Base-by-base conservation (phyloP, 2,329 filamentous ascomycete species). In the Neoscytalidium dimidiatum region DNA sequence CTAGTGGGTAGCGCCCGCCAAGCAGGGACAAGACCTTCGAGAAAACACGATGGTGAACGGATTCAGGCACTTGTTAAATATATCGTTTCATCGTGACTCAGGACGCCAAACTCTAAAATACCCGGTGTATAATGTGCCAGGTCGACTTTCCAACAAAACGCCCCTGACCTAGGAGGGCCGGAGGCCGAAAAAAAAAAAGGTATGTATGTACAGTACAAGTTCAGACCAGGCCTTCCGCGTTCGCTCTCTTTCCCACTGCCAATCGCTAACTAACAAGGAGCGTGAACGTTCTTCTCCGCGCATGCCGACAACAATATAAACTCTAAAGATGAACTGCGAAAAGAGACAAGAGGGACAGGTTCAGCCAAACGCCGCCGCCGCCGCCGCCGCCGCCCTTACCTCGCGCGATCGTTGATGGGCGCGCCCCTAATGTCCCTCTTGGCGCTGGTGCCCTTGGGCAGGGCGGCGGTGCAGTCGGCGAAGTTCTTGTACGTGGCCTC, bases 401-500 rank as follows among this genome's bases (percentile, higher is more conserved):
- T 26, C n/a, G 52, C 51, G 43, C 62, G 62, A 17, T 49, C 62
- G 31, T 64, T 64, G 31, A 58, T 64, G 0, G 62, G 52, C 14
- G 33, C 33, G 19, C 35, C 19, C 7, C 62, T 23, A 21, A 64
- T 43, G 23, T 63, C 61, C 11, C 51, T 43, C 49, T 57, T 56
- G 5, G 41, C 7, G 29, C 29, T 44, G 29, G 49, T 57, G 3
- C 26, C 62, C 38, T 23, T 14, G 13, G 51, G 62, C 51, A 64
- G 62, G 13, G 43, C 51, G n/a, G 29, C 23, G 19, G 62, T 64
- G 51, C 51, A 64, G 43, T 64, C 62, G 8, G 43, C 62, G 19
- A 35, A 64, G 43, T 41, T 38, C 31, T 53, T 46, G 43, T 48
- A 43, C 26, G 51, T 41, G 21, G 31, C 41, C 11, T 7, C 7